Base-by-base conservation (phyloP, 805 yeast genomes). In the Tanozyma kutaoensis region DNA sequence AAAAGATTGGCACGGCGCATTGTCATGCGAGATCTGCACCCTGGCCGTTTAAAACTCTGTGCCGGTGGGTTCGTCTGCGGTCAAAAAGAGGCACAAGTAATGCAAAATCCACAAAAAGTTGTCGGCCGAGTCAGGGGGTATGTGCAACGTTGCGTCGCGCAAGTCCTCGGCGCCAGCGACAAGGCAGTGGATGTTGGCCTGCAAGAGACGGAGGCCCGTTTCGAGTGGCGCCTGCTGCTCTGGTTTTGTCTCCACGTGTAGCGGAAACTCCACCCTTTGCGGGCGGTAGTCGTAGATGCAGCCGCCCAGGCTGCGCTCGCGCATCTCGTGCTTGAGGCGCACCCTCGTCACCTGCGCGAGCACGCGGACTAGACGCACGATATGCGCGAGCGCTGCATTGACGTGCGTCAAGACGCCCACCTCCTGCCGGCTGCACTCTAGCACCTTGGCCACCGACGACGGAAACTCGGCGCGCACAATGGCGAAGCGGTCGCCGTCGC, bases 81-180 rank as follows among this genome's bases (percentile, higher is more conserved):
- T 56, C 21, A 58, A 33, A 33, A 46, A 55, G 22, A 59, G 38
- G 10, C 52, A 29, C 14, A 58, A 26, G 28, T 50, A 59, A 31
- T 59, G 52, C 14, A 59, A 32, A 25, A 45, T 55, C 66, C 66
- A 59, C 30, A 58, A 37, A 24, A 57, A 47, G 31, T 58, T 56
- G 35, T 58, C 66, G 12, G 47, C 26, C 28, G 61, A 54, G 24
- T 58, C 64, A 6, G 45, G 33, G 2, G 65, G 64, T 10, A 57
- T 42, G 22, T 40, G 24, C 28, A 24, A 14, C 36, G 38, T 24
- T 31, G 35, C 12, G 35, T 22, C n/a, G 28, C 36, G 37, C 5
- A 34, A 22, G 12, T 34, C 41, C n/a, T 39, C 39, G 11, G 45
- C 33, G 20, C 40, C 39, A 17, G 44, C 34, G 8, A 52, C 36